Evolutionary conservation across 176 grass and related monocot species (phyloP).

Genomic region (Melocanna baccifera): DNA sequence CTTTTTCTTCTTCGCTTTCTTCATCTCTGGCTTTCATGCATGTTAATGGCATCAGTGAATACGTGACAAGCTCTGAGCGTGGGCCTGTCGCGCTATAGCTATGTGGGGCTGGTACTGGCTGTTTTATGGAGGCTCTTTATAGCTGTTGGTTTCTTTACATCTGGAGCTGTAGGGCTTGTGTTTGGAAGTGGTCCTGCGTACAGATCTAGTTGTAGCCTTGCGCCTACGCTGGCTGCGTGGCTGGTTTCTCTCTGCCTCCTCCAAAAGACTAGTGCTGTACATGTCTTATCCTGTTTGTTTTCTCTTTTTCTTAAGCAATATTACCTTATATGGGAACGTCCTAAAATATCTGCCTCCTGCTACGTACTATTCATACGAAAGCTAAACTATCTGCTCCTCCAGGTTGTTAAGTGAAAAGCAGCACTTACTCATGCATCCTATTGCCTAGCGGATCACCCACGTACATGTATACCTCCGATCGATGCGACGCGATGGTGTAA

Average conservation of each 20-base stretch:
- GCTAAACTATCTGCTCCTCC: not conserved
- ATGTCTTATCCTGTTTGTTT: conserved; percentile 33
- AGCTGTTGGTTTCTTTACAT: conserved; percentile 99
- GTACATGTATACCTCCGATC: conserved; percentile 11
- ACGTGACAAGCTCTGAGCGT: conserved; percentile 81
- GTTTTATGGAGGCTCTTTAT: conserved; percentile 79
- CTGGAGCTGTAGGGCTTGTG: conserved; percentile 80
- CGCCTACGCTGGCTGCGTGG: conserved; percentile 39
- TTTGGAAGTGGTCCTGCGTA: conserved; percentile 70
- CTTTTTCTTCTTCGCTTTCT: conserved; percentile 44
- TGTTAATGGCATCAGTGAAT: conserved; percentile 87
- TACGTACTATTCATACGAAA: conserved; percentile 23
- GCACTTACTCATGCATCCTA: not conserved
- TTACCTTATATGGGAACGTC: conserved; percentile 50
- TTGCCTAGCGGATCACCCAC: not conserved
- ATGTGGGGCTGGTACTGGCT: conserved; percentile 53
- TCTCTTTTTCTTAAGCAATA: conserved; percentile 39
- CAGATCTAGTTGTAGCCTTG: conserved; percentile 51
- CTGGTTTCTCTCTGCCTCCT: conserved; percentile 39
- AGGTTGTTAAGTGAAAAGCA: conserved; percentile 1
- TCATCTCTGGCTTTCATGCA: conserved; percentile 84
- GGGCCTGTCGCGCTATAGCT: conserved; percentile 64
- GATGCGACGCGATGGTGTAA: conserved; percentile 23
- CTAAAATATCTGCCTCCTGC: conserved; percentile 40
- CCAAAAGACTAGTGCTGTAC: not conserved